Percentiles rank a stretch among this genome's conserved stretches.
phyloP scores from a whole-genome alignment of 495 filamentous ascomycete species.

The Pseudomonodictys pantanalensis region DNA sequence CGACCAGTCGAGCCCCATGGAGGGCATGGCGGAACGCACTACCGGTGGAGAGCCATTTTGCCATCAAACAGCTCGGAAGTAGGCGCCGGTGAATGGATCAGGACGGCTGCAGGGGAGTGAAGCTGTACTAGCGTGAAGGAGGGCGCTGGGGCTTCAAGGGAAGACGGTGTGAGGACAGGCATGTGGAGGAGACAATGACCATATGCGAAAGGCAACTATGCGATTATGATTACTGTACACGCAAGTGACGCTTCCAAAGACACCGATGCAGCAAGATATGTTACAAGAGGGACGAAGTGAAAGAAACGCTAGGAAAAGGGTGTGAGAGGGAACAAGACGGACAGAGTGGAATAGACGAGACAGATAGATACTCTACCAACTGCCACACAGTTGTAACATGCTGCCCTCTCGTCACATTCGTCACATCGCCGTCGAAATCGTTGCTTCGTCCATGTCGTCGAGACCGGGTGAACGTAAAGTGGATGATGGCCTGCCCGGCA shows the following conservation, averaged over 20 bases:
- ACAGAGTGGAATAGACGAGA: background rate
- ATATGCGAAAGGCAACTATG: background rate
- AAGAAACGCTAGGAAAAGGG: background rate
- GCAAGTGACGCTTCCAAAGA: background rate
- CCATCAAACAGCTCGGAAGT: too few species aligned
- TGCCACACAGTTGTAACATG: background rate
- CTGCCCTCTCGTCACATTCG: background rate
- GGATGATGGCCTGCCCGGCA: constrained; percentile 8
- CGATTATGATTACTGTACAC: background rate
- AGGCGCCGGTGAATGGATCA: too few species aligned
- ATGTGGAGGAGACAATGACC: too few species aligned
- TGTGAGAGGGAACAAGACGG: background rate
- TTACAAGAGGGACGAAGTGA: background rate
- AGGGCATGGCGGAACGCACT: too few species aligned
- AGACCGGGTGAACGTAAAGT: constrained; percentile 1
- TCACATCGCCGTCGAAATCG: background rate
- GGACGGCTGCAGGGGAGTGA: too few species aligned
- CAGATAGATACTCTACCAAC: background rate
- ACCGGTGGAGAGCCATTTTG: too few species aligned
- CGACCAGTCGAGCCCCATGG: too few species aligned
- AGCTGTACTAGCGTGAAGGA: too few species aligned
- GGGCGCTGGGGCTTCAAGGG: too few species aligned
- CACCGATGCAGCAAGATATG: background rate
- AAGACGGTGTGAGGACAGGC: too few species aligned
- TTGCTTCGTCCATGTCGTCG: constrained; percentile 18